Evolutionary conservation across 805 yeast genomes (phyloP), one percentile per base, ranked within the genome.

Genomic region (Metschnikowia koreensis): DNA sequence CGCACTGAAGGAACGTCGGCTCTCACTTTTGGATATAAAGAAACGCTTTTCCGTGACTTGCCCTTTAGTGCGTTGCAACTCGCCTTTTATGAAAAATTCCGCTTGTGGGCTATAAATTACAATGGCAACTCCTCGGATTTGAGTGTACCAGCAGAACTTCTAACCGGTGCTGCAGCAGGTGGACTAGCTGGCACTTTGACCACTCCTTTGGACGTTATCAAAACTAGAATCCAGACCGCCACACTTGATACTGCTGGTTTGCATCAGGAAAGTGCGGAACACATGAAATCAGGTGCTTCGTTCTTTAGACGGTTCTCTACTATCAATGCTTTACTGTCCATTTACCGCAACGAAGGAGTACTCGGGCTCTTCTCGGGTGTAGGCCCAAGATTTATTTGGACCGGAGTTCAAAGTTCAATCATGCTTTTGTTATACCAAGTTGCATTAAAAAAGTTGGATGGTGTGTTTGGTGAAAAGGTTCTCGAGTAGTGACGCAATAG

Each of bases 371-470:
- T 94, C 68, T 82, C 92, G 33, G 99, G 99, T 0, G 97, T 94
- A 6, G 97, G 97, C 0, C 99, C 99, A 0, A 78, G 99, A 56
- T 84, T 91, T 58, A 86, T 94, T 5, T 94, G 99, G 99, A 93
- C 98, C 0, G 88, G 96, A 56, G 75, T 92, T 16, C 99, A 94
- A 68, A 89, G 97, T 67, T 88, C 96, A 58, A 86, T 94, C 44
- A 93, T 94, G 98, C 76, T 94, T 49, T 74, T 93, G 57, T 73
- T 92, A 38, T 94, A 94, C 69, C 99, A 94, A 67, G 74, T 83
- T 41, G 77, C 93, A 3, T 71, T 93, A 61, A 82, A 82, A 59
- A 69, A 75, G 31, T 69, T 86, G 46, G 81, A 77, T 46, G 50
- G 56, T 13, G 43, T 54, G 8, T 42, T 57, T 22, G 54, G 54